Conservation (phyloP, 768 basidiomycete genomes). For the Mrakia frigida region DNA sequence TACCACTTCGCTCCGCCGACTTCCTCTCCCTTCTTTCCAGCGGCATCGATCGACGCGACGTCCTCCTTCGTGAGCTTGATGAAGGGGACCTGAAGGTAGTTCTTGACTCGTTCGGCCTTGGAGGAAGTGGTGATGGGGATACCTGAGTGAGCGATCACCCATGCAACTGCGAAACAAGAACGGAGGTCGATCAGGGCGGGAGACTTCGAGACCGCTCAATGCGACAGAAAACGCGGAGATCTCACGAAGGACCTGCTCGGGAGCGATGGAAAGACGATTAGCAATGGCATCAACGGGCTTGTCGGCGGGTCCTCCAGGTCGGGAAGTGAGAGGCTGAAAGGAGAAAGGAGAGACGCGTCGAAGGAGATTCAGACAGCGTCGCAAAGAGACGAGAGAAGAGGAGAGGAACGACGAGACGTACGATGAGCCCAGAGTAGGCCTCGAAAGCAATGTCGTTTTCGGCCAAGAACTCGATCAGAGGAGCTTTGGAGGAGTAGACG, state of each 20-base stretch:
- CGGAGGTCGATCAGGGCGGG: no score
- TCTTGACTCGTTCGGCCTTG: conserved; percentile 56
- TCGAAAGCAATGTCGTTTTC: conserved; percentile 61
- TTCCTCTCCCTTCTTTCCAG: conserved; percentile 40
- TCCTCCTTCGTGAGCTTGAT: conserved; percentile 47
- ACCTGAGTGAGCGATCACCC: conserved; percentile 61
- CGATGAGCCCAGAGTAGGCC: conserved; percentile 51
- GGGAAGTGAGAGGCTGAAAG: conserved; percentile 53
- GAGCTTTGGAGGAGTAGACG: conserved; percentile 59
- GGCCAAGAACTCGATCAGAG: conserved; percentile 54
- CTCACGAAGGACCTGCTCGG: conserved; percentile 56
- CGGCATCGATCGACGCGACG: conserved; percentile 43
- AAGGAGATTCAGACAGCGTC: neutral
- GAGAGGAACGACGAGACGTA: neutral
- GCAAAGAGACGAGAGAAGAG: neutral
- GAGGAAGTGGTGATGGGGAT: conserved; percentile 46
- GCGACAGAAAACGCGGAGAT: neutral
- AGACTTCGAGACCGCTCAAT: no score
- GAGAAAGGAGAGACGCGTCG: neutral
- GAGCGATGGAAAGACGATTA: conserved; percentile 52
- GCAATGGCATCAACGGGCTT: conserved; percentile 54
- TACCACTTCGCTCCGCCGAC: neutral
- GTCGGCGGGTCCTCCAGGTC: conserved; percentile 64
- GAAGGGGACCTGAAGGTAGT: conserved; percentile 64
- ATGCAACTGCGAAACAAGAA: conserved; percentile 48